These are phyloP conservation scores for Melampsora larici-populina DNA, from an alignment of 1,284 basidiomycete genomes.

Conservation along the genomic window DNA sequence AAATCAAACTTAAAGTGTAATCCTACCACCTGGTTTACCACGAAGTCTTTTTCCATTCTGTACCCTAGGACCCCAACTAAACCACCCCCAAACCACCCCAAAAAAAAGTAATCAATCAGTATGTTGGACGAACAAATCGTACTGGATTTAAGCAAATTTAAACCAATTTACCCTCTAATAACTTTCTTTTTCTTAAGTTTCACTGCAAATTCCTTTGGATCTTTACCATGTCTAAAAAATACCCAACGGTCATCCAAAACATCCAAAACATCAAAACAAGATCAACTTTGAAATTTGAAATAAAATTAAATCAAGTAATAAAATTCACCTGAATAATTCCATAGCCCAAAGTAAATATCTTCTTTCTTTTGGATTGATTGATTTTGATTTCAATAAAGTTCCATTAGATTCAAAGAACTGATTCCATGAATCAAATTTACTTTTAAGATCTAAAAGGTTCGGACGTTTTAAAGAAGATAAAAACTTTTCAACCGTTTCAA, in stretches of 20 bases:
- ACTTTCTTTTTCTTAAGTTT: slow-evolving; percentile 17
- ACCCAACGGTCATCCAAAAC: too few relatives aligned
- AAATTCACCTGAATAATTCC: slow-evolving; percentile 26
- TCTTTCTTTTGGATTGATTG: slow-evolving; percentile 22
- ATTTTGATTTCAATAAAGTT: slow-evolving; percentile 9
- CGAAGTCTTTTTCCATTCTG: slow-evolving; percentile 35
- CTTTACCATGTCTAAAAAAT: slow-evolving; percentile 20
- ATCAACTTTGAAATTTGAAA: background rate
- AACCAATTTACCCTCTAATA: slow-evolving; percentile 25
- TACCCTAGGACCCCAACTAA: slow-evolving; percentile 36
- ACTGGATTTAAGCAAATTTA: background rate
- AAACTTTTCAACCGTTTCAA: slow-evolving; percentile 20
- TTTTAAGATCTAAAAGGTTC: background rate
- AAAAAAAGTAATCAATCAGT: too few relatives aligned
- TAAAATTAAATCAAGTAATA: background rate
- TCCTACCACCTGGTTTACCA: slow-evolving; percentile 11
- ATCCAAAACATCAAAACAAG: background rate
- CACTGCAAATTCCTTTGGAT: slow-evolving; percentile 27
- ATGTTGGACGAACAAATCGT: too few relatives aligned
- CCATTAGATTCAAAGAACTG: background rate
- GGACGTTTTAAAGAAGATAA: slow-evolving; percentile 18
- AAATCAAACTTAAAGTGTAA: background rate
- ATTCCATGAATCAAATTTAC: slow-evolving; percentile 25
- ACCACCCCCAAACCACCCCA: too few relatives aligned
- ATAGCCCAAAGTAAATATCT: slow-evolving; percentile 21